Percentiles rank a stretch among this genome's conserved stretches.
These are phyloP conservation scores for Penicillium atrosanguineum DNA, from an alignment of 495 filamentous ascomycete species.

Conservation along the genomic window DNA sequence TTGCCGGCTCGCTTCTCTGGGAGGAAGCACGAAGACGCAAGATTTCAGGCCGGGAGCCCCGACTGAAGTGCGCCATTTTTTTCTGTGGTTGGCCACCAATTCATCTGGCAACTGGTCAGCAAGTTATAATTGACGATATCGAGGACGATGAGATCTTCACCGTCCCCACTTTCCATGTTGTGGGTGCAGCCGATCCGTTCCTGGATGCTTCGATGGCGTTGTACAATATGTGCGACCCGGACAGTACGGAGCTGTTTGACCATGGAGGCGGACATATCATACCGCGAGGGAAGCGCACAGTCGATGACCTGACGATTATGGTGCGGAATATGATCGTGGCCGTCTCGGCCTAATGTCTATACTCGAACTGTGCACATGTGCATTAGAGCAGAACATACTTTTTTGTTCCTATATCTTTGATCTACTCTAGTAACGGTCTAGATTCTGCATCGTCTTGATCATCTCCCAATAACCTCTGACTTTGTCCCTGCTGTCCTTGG, in stretches of 20 bases:
- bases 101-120: slow-evolving; percentile 36
- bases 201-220: slow-evolving; percentile 50
- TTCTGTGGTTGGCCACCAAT: slow-evolving; percentile 55
- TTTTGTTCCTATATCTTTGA: not conserved
- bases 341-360: not conserved
- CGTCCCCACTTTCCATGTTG: slow-evolving; percentile 56
- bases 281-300: not conserved
- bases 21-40: slow-evolving; percentile 43
- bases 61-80: slow-evolving; percentile 56
- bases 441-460: slow-evolving; percentile 26
- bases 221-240: slow-evolving; percentile 52
- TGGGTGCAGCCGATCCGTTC: slow-evolving; percentile 57
- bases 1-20: slow-evolving; percentile 53
- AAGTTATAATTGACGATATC: not conserved
- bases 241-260: slow-evolving; percentile 47
- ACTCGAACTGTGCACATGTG: not conserved
- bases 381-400: not conserved
- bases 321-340: not conserved
- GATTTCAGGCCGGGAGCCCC: slow-evolving; percentile 33
- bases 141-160: slow-evolving; percentile 39
- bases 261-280: slow-evolving; percentile 13
- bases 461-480: slow-evolving; percentile 6
- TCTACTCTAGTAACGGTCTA: slow-evolving; percentile 29
- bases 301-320: not conserved
- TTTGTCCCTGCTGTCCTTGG: not conserved